phyloP scores from a whole-genome alignment of 805 yeast species.

The Cephaloascus albidus region DNA sequence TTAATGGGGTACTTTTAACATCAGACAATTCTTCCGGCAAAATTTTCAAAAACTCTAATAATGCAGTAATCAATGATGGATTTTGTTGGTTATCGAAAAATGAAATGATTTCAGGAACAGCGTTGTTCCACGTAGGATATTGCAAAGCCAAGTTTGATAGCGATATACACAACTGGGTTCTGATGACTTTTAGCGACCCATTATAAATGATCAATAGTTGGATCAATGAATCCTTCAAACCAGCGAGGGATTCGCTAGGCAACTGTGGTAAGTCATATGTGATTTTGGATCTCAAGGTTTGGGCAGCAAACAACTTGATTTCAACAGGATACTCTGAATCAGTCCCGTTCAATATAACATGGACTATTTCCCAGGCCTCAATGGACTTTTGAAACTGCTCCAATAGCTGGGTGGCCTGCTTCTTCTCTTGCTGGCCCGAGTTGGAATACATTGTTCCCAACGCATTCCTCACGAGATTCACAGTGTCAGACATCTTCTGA shows the following conservation, averaged over 20 bases:
- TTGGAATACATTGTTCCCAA: constrained; percentile 35
- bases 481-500: constrained; percentile 1
- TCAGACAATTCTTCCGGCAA: constrained; percentile 88
- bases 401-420: constrained; percentile 43
- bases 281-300: constrained; percentile 78
- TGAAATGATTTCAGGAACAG: constrained; percentile 58
- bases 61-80: constrained; percentile 28
- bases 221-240: constrained; percentile 63
- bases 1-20: constrained; percentile 64
- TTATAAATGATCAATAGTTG: constrained; percentile 42
- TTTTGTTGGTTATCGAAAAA: constrained; percentile 23
- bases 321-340: constrained; percentile 30
- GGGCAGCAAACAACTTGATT: constrained; percentile 77
- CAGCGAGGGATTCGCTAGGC: constrained; percentile 43
- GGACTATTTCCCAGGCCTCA: constrained; percentile 72
- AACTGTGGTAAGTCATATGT: constrained; percentile 80
- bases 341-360: constrained; percentile 36
- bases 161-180: constrained; percentile 76
- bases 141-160: constrained; percentile 79
- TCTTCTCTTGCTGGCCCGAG: constrained; percentile 25
- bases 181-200: constrained; percentile 44
- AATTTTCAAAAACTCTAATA: constrained; percentile 76
- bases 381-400: constrained; percentile 77
- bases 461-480: constrained; percentile 25
- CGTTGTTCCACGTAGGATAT: constrained; percentile 59